Evolutionary conservation across 106 monocot genomes (phyloP).

Genomic region (Chionographis japonica): DNA sequence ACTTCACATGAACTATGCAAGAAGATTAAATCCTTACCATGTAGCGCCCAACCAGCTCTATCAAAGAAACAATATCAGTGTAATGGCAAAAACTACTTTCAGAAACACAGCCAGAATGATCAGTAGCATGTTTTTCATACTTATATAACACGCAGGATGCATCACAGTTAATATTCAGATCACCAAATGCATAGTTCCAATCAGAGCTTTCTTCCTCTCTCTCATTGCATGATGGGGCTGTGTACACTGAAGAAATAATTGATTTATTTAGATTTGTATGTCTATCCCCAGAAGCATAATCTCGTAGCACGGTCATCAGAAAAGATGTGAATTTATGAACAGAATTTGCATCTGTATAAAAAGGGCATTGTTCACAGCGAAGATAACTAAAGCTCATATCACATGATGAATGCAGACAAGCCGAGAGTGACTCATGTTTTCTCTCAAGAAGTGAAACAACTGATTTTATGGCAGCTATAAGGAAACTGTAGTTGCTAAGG

Average conservation of each 20-base stretch:
- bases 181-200: constrained; percentile 2
- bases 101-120: constrained; percentile 8
- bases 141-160: constrained; percentile 19
- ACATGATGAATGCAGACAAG: constrained; percentile 4
- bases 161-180: constrained; percentile 12
- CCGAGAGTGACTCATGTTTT: neutral
- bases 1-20: neutral
- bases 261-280: neutral
- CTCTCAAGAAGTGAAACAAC: constrained; percentile 56
- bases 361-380: constrained; percentile 56
- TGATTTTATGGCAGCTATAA: constrained; percentile 31
- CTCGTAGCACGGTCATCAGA: constrained; percentile 45
- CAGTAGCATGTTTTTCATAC: constrained; percentile 8
- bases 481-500: constrained; percentile 13
- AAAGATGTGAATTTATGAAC: constrained; percentile 36
- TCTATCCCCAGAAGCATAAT: constrained; percentile 12
- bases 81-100: constrained; percentile 32
- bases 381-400: neutral
- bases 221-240: neutral
- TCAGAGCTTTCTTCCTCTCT: neutral
- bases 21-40: constrained; percentile 44
- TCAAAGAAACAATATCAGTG: constrained; percentile 53
- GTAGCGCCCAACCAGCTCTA: constrained; percentile 64
- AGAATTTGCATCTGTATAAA: constrained; percentile 29
- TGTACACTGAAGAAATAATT: constrained; percentile 2